Conservation (phyloP, 2,329 filamentous ascomycete genomes). For the Samsoniella hepiali region DNA sequence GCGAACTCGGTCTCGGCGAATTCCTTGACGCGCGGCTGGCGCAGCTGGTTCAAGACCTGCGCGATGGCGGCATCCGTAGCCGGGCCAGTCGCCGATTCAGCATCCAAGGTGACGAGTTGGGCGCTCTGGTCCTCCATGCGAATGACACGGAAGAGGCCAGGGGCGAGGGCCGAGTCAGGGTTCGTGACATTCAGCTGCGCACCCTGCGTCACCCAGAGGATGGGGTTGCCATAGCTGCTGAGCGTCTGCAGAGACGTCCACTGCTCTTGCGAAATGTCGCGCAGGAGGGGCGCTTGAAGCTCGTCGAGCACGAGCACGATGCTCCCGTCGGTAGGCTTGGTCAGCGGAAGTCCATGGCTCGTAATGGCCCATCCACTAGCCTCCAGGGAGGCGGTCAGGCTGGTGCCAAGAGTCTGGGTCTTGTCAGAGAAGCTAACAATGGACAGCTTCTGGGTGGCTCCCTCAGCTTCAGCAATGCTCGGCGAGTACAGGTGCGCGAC, state of each 20-base stretch:
- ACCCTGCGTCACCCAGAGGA: constrained; percentile 9
- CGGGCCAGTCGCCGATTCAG: neutral
- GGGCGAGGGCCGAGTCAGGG: constrained; percentile 3
- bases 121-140: constrained; percentile 7
- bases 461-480: neutral
- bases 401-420: neutral
- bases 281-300: constrained; percentile 3
- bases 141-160: constrained; percentile 13
- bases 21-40: constrained; percentile 26
- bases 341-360: neutral
- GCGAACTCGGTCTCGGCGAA: constrained; percentile 23
- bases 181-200: constrained; percentile 4
- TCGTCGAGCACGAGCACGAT: constrained; percentile 11
- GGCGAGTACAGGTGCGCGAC: neutral
- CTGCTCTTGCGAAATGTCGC: neutral
- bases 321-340: neutral
- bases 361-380: neutral
- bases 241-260: constrained; percentile 17
- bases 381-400: neutral
- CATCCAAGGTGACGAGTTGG: constrained; percentile 9
- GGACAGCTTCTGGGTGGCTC: neutral
- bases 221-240: neutral
- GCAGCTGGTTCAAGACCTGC: constrained; percentile 8
- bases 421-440: neutral
- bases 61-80: constrained; percentile 9